These are phyloP conservation scores for Penicillium salamii DNA, from an alignment of 495 filamentous ascomycete genomes.

Conservation along the genomic window DNA sequence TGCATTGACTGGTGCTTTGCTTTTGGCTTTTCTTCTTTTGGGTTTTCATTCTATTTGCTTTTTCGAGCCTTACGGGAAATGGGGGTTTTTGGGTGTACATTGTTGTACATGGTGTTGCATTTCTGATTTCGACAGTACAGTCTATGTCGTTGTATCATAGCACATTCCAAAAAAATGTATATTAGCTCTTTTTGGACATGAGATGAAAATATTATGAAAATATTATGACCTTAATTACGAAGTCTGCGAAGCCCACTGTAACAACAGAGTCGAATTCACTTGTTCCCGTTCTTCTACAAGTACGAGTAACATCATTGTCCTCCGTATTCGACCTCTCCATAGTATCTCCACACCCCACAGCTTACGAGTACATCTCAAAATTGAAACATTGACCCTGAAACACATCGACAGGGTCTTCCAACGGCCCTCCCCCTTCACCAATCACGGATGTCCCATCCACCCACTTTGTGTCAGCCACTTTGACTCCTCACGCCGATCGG, in stretches of 20 bases:
- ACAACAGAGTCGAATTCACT: too few relatives aligned
- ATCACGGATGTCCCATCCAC: neutral
- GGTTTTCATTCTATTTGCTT: neutral
- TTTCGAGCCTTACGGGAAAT: neutral
- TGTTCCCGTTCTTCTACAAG: too few relatives aligned
- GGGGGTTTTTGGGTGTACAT: conserved; percentile 12
- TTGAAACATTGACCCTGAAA: neutral
- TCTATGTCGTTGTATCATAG: conserved; percentile 7
- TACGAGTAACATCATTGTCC: too few relatives aligned
- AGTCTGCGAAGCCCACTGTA: neutral
- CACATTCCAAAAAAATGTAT: conserved; percentile 6
- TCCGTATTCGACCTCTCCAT: neutral
- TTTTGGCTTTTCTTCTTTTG: neutral
- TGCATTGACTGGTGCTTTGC: conserved; percentile 22
- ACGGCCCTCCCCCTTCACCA: neutral
- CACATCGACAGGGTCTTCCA: neutral
- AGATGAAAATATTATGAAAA: neutral
- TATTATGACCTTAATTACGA: neutral
- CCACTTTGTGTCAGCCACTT: neutral
- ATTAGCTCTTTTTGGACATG: conserved; percentile 8
- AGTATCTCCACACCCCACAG: neutral
- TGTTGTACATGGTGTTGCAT: conserved; percentile 13
- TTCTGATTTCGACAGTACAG: conserved; percentile 5
- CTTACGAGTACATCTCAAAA: neutral
- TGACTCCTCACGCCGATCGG: neutral